These are phyloP conservation scores for Juncus effusus DNA, from an alignment of 176 grass and related monocot species.

Conservation along the genomic window DNA sequence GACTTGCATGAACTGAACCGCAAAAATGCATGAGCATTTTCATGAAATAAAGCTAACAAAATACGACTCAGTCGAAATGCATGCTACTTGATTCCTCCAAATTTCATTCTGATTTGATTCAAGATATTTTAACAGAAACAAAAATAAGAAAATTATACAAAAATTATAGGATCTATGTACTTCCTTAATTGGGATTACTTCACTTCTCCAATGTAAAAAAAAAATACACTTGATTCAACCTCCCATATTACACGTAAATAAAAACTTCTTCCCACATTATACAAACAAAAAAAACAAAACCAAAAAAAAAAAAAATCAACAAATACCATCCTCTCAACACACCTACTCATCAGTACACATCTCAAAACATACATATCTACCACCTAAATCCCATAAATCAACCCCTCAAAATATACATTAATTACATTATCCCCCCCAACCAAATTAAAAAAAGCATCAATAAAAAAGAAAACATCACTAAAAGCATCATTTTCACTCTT, in stretches of 20 bases:
- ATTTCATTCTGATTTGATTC: too few species aligned
- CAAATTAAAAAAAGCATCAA: neutral
- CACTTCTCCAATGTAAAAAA: neutral
- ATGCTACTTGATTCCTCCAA: too few species aligned
- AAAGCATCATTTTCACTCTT: too few species aligned
- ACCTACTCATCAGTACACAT: too few species aligned
- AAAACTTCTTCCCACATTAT: constrained; percentile 11
- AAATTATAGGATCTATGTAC: neutral
- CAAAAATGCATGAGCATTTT: too few species aligned
- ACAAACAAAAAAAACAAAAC: constrained; percentile 2
- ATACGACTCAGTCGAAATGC: too few species aligned
- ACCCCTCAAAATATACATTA: constrained; percentile 4
- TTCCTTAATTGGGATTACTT: constrained; percentile 11
- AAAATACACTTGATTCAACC: constrained; percentile 16
- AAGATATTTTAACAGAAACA: too few species aligned
- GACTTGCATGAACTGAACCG: too few species aligned
- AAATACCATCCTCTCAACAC: neutral
- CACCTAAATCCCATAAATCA: constrained; percentile 14
- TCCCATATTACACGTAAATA: constrained; percentile 24
- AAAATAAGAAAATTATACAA: too few species aligned
- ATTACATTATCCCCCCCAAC: neutral
- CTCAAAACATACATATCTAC: constrained; percentile 12
- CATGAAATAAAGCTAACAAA: too few species aligned
- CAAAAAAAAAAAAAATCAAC: constrained; percentile 9
- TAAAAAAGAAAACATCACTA: too few species aligned